Evolutionary conservation across 352 stramenopile species (phyloP), one percentile per base, ranked within the genome.

Genomic region (Phytophthora capsici): DNA sequence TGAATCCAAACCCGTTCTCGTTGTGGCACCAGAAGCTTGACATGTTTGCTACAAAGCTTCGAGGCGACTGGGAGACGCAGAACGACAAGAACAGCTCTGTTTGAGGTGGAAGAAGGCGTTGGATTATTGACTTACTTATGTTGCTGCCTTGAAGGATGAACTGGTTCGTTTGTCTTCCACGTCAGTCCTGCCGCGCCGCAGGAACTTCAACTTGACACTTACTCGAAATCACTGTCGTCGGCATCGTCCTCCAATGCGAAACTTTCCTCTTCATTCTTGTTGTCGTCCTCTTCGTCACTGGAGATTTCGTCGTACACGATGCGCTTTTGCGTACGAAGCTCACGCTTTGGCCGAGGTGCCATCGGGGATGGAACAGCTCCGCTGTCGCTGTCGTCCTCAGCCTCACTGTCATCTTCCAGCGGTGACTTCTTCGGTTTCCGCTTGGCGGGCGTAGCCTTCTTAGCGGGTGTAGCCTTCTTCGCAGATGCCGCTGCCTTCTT

Each of bases 211-310:
- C 45, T 60, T 48, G 60, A 69, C 26, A 53, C 36, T 63, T 61
- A 67, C 44, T 84, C 73, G 53, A 82, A 89, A 49, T 92, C 85
- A 49, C 78, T 90, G 50, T 86, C 82, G 8, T 86, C 78, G 30
- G 74, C 78, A n/a, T 76, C 74, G 10, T 68, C 71, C 38, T 81
- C 71, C 14, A 88, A 69, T 10, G 84, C 82, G 43, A 81, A 89
- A 25, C 60, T 78, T 4, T 89, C 80, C 30, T 80, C 73, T 20
- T 76, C 73, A 6, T 57, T 43, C 32, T 54, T 64, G 43, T 76
- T 66, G 1, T 80, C 59, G 0, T 71, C 67, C 0, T 89, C 75
- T 1, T 91, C 82, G n/a, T 84, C 80, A 26, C 82, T 91, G 12
- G 75, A 85, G 13, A 80, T 63, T 20, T 78, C 73, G 4, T 71